Base-by-base conservation (phyloP, 176 grass and related monocot genomes). In the Oryza glumipatula region DNA sequence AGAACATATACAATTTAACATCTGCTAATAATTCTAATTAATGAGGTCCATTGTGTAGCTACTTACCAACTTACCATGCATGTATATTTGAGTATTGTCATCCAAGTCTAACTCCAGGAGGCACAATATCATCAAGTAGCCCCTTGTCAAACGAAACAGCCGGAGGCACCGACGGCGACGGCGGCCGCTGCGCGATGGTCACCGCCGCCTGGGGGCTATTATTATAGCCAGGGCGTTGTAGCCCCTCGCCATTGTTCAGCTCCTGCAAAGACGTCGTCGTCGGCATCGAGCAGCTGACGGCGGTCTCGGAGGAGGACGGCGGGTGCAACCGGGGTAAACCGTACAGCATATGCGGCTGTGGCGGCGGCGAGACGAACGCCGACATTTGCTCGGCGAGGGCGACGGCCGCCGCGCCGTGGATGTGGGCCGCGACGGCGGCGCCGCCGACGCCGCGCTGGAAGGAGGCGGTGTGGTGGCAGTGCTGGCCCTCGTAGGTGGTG, bases 401-500 rank as follows among this genome's bases (percentile, higher is more conserved):
- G 15, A 93, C 26, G 6, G 91, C 49, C n/a, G 84, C 56, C 2
- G 77, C 43, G 21, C 85, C 81, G 44, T 91, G 91, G 70, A 92
- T 33, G 5, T 77, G 79, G 14, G 60, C 75, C 2, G 56, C 15
- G 14, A 52, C 73, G 7, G 32, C 4, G n/a, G 63, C 67, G 2
- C 19, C 61, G 7, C 46, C 41, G 3, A 45, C 16, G 69, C 65
- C 87, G 19, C 88, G 90, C 24, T 86, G 88, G 83, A 86, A 88
- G 39, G 86, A 66, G 73, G 79, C 80, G 4, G 74, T 87, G 85
- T 87, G 89, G 74, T 98, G 96, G 85, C 82, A 91, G 80, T 98
- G 96, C 83, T 95, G 96, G 13, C 96, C 96, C 68, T 98, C 96
- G 70, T 98, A 98, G 44, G 96, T 98, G 67, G 96, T 98, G 80